Conservation (phyloP, 331 rosid genomes). For the Malus hybrid region DNA sequence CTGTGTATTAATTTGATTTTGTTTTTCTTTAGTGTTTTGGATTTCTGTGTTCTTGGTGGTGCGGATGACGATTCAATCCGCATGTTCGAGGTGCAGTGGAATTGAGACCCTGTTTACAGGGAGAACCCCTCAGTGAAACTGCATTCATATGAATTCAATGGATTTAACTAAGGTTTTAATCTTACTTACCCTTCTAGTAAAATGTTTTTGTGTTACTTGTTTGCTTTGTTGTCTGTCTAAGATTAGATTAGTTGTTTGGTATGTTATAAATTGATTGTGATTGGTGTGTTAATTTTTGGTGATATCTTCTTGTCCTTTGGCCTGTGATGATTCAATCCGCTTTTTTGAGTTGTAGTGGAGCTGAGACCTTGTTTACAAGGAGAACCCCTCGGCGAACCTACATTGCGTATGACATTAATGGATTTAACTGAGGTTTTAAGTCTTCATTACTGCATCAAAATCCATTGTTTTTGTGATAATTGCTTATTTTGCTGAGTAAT, state of each 20-base stretch:
- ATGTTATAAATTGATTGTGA: too few species aligned
- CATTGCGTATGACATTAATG: conserved; percentile 35
- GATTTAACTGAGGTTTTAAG: conserved; percentile 40
- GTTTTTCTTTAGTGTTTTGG: too few species aligned
- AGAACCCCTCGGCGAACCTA: conserved; percentile 78
- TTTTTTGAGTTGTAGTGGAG: conserved; percentile 41
- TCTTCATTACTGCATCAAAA: background rate
- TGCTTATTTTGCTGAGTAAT: background rate
- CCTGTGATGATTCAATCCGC: too few species aligned
- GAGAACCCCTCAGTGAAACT: conserved; percentile 82
- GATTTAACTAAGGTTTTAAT: conserved; percentile 41
- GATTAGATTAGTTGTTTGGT: too few species aligned
- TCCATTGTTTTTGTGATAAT: background rate
- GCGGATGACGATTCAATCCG: conserved; percentile 47
- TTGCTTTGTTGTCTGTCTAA: too few species aligned
- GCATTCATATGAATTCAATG: conserved; percentile 36
- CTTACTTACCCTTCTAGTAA: background rate
- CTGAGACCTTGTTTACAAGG: conserved; percentile 63
- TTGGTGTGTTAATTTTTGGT: too few species aligned
- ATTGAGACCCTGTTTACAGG: conserved; percentile 18
- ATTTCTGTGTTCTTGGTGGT: background rate
- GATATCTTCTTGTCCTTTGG: too few species aligned
- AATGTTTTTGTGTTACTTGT: background rate
- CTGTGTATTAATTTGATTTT: fast-evolving
- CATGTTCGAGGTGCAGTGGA: conserved; percentile 47